Conservation (phyloP, 2,329 filamentous ascomycete species). For the Eutypella sp. region DNA sequence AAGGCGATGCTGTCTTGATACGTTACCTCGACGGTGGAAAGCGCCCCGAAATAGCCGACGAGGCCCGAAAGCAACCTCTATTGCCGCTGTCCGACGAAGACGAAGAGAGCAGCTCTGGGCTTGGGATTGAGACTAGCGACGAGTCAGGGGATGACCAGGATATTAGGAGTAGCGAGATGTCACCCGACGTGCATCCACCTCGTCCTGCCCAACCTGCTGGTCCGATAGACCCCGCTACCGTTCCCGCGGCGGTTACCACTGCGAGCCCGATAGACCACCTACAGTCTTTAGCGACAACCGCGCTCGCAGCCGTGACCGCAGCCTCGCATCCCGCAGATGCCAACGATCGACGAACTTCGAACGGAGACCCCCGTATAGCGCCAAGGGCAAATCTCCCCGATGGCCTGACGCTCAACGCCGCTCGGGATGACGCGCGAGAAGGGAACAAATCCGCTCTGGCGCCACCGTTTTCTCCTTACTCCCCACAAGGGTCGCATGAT, state of each 20-base stretch:
- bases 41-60: slow-evolving; percentile 57
- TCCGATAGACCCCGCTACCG: slow-evolving; percentile 8
- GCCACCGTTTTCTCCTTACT: slow-evolving; percentile 24
- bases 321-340: slow-evolving; percentile 15
- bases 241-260: neutral
- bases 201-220: slow-evolving; percentile 11
- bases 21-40: slow-evolving; percentile 58
- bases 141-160: slow-evolving; percentile 26
- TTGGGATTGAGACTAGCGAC: slow-evolving; percentile 10
- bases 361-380: slow-evolving; percentile 10
- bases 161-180: slow-evolving; percentile 26
- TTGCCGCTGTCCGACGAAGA: slow-evolving; percentile 39
- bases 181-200: slow-evolving; percentile 20
- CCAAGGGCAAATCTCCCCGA: slow-evolving; percentile 14
- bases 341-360: slow-evolving; percentile 11
- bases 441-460: slow-evolving; percentile 22
- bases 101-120: slow-evolving; percentile 30
- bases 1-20: slow-evolving; percentile 65
- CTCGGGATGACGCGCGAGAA: slow-evolving; percentile 13
- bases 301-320: slow-evolving; percentile 19
- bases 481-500: slow-evolving; percentile 19
- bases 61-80: slow-evolving; percentile 50
- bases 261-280: slow-evolving; percentile 18
- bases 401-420: slow-evolving; percentile 9
- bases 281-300: slow-evolving; percentile 22